These are phyloP conservation scores for Neopestalotiopsis sp. DNA, from an alignment of 2,329 filamentous ascomycete species.

Conservation along the genomic window DNA sequence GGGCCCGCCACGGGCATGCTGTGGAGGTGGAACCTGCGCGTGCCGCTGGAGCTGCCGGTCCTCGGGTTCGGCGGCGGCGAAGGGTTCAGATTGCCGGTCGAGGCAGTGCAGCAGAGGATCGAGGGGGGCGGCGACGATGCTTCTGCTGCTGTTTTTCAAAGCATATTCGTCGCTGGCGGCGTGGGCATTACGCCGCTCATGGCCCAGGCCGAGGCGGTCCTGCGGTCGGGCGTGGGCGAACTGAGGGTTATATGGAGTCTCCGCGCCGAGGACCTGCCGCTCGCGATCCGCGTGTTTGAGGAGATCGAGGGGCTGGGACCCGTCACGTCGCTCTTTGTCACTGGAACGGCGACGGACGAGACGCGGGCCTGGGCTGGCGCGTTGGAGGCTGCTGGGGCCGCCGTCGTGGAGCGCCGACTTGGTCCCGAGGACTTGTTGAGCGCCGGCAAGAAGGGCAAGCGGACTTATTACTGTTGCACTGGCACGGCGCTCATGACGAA, in stretches of 20 bases:
- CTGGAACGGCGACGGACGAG: constrained; percentile 44
- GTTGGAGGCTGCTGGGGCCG: constrained; percentile 32
- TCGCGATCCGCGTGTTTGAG: constrained; percentile 66
- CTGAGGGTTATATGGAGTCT: constrained; percentile 74
- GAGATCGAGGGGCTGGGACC: constrained; percentile 55
- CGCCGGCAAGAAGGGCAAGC: constrained; percentile 44
- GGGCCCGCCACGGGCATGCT: constrained; percentile 73
- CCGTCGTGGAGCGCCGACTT: constrained; percentile 46
- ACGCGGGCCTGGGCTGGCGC: neutral
- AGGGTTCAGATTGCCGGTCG: constrained; percentile 43
- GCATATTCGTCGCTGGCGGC: constrained; percentile 75
- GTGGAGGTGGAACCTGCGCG: constrained; percentile 59
- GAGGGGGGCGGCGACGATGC: neutral
- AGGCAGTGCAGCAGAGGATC: constrained; percentile 33
- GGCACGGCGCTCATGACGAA: constrained; percentile 46
- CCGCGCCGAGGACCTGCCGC: constrained; percentile 61
- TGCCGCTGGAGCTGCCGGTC: constrained; percentile 67
- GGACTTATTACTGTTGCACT: constrained; percentile 60
- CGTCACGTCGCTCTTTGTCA: constrained; percentile 69
- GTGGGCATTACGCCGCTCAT: constrained; percentile 85
- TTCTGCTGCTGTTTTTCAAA: constrained; percentile 25
- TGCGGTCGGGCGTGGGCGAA: constrained; percentile 42
- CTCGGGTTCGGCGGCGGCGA: constrained; percentile 74
- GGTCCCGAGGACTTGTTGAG: constrained; percentile 46
- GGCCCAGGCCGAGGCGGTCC: constrained; percentile 62